These are phyloP conservation scores for Sergeia podlipaevii DNA, from an alignment of 208 protist species.

Conservation along the genomic window DNA sequence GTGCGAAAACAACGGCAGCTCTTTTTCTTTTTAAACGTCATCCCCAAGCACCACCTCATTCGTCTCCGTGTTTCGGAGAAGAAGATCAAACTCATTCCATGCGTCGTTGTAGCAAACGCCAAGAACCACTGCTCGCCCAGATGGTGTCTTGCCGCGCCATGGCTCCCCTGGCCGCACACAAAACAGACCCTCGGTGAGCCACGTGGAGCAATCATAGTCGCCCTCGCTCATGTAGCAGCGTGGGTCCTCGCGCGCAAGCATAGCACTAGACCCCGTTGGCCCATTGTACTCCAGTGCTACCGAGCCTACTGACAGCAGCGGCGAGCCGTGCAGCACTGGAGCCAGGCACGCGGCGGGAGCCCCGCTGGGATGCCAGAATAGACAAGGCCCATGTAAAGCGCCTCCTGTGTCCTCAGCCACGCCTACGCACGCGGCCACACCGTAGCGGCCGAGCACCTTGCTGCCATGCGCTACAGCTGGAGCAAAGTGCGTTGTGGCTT, in stretches of 20 bases:
- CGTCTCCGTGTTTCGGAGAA: slow-evolving; percentile 30
- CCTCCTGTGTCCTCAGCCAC: slow-evolving; percentile 23
- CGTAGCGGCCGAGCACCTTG: slow-evolving; percentile 80
- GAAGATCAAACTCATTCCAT: slow-evolving; percentile 57
- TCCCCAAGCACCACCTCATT: slow-evolving; percentile 22
- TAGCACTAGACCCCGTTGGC: slow-evolving; percentile 30
- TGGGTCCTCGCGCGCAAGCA: slow-evolving; percentile 45
- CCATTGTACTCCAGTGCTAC: slow-evolving; percentile 74
- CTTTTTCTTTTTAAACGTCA: slow-evolving; percentile 20
- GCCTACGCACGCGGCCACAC: slow-evolving; percentile 63
- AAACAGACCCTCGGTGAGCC: slow-evolving; percentile 78
- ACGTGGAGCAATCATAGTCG: slow-evolving; percentile 41
- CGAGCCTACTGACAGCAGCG: slow-evolving; percentile 40
- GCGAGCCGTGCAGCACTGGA: slow-evolving; percentile 56
- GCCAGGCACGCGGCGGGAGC: slow-evolving; percentile 64
- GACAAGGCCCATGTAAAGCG: slow-evolving; percentile 20
- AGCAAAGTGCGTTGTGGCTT: slow-evolving; percentile 31
- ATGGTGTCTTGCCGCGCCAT: slow-evolving; percentile 3
- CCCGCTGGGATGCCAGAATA: slow-evolving; percentile 76
- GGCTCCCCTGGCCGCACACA: slow-evolving; percentile 38
- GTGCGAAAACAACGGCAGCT: background rate
- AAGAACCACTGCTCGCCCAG: slow-evolving; percentile 27
- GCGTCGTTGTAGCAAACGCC: slow-evolving; percentile 57
- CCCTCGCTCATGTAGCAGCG: slow-evolving; percentile 63
- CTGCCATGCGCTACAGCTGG: slow-evolving; percentile 37